These are phyloP conservation scores for Candida tunisiensis DNA, from an alignment of 1,139 yeast species.

Conservation along the genomic window DNA sequence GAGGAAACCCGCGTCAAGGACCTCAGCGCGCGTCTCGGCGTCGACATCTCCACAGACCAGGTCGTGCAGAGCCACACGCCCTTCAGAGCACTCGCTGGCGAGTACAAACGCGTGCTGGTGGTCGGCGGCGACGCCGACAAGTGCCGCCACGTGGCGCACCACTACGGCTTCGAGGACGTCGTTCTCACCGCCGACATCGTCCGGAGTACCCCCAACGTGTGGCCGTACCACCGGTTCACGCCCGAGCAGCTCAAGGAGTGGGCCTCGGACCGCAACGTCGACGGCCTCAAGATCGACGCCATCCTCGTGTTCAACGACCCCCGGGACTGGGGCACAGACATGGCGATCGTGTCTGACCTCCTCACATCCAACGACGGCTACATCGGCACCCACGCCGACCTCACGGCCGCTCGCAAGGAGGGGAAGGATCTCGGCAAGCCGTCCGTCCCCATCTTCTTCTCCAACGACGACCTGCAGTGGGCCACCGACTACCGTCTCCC, in stretches of 20 bases:
- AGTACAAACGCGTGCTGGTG: constrained; percentile 49
- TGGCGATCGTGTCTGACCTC: constrained; percentile 62
- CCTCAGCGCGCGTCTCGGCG: constrained; percentile 32
- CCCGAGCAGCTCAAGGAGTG: constrained; percentile 29
- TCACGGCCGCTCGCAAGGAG: constrained; percentile 1
- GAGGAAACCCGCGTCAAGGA: constrained; percentile 47
- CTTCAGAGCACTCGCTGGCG: constrained; percentile 39
- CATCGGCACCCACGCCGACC: constrained; percentile 34
- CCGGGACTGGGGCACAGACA: constrained; percentile 74
- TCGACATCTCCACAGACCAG: constrained; percentile 37
- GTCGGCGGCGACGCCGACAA: constrained; percentile 71
- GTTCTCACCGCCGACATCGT: constrained; percentile 64
- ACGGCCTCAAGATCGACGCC: constrained; percentile 46
- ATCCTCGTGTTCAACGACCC: constrained; percentile 83
- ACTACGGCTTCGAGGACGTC: constrained; percentile 71
- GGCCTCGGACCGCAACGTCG: constrained; percentile 22
- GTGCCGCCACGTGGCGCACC: constrained; percentile 52
- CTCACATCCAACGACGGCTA: constrained; percentile 47
- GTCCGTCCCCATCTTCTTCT: constrained; percentile 62
- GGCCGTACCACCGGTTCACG: constrained; percentile 56
- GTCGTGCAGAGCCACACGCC: constrained; percentile 90
- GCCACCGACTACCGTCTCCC: constrained; percentile 69
- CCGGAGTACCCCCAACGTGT: constrained; percentile 35
- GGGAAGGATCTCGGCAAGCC: constrained; percentile 29
- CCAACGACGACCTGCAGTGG: constrained; percentile 83